phyloP scores from a whole-genome alignment of 805 yeast species.

The Candida nanaspora region DNA sequence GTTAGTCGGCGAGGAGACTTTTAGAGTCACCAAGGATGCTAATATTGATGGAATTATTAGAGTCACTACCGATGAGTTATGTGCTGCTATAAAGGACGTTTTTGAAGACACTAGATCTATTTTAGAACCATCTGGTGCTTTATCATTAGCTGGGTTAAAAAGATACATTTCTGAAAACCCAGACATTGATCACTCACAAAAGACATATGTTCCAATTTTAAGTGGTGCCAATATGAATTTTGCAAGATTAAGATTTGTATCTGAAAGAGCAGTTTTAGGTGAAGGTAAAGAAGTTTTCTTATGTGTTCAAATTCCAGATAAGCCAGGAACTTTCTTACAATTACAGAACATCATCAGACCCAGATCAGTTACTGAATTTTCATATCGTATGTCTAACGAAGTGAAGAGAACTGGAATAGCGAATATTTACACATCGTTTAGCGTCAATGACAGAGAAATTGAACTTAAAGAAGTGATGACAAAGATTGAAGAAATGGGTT shows the following conservation, averaged over 20 bases:
- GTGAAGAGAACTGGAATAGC: constrained; percentile 44
- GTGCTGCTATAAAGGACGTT: constrained; percentile 93
- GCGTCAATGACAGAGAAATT: constrained; percentile 65
- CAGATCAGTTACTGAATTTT: constrained; percentile 87
- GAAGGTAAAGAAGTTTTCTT: constrained; percentile 95
- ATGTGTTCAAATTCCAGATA: constrained; percentile 85
- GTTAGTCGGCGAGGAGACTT: constrained; percentile 84
- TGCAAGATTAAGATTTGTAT: constrained; percentile 89
- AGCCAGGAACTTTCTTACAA: constrained; percentile 81
- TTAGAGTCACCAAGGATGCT: constrained; percentile 64
- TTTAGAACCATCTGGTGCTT: constrained; percentile 96
- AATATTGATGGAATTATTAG: constrained; percentile 81
- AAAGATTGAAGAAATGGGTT: constrained; percentile 54
- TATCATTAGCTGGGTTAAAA: constrained; percentile 91
- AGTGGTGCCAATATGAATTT: constrained; percentile 99
- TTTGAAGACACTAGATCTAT: constrained; percentile 93
- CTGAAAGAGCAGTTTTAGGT: constrained; percentile 97
- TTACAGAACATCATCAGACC: constrained; percentile 78
- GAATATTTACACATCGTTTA: constrained; percentile 80
- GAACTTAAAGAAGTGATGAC: constrained; percentile 64
- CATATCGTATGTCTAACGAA: constrained; percentile 63
- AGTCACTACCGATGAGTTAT: constrained; percentile 87
- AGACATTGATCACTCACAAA: constrained; percentile 59
- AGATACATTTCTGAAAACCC: constrained; percentile 66
- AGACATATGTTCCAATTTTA: constrained; percentile 75